Conservation (phyloP, 2,329 filamentous ascomycete genomes). For the Hawksworthiomyces lignivorus region DNA sequence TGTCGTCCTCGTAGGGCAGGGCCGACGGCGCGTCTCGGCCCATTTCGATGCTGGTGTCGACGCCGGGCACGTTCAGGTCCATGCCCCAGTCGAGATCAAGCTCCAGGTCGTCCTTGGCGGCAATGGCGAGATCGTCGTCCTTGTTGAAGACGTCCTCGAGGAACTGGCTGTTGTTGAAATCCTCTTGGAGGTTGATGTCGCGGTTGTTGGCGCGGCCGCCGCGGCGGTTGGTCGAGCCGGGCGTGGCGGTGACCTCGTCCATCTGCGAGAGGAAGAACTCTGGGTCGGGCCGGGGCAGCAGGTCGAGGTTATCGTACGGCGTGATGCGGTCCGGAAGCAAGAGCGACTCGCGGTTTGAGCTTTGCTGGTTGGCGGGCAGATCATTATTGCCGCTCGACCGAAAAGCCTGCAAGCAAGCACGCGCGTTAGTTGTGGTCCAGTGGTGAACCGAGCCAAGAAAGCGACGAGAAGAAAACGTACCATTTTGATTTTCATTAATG, state of each 20-base stretch:
- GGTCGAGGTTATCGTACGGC: conserved; percentile 71
- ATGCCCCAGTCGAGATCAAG: conserved; percentile 69
- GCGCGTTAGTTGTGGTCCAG: conserved; percentile 24
- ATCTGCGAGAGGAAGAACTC: conserved; percentile 74
- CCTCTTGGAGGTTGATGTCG: conserved; percentile 62
- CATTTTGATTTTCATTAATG: conserved; percentile 97
- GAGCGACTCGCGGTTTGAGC: conserved; percentile 76
- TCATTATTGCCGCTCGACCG: conserved; percentile 92
- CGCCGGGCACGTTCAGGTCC: conserved; percentile 54
- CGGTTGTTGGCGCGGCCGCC: conserved; percentile 52
- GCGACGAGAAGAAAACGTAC: conserved; percentile 38
- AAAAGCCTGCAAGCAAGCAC: conserved; percentile 60
- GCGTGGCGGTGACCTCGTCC: conserved; percentile 50
- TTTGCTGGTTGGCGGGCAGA: conserved; percentile 72
- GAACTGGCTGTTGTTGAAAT: conserved; percentile 71
- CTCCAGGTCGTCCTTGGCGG: conserved; percentile 58
- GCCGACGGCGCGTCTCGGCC: conserved; percentile 76
- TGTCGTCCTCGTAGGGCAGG: conserved; percentile 59
- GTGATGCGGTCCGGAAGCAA: conserved; percentile 89
- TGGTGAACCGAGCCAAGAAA: conserved; percentile 24
- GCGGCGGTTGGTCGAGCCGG: conserved; percentile 39
- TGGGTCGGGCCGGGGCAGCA: conserved; percentile 80
- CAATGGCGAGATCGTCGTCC: conserved; percentile 50
- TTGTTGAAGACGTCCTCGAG: conserved; percentile 57
- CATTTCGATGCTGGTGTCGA: conserved; percentile 68